These are phyloP conservation scores for Chrysosporium queenslandicum DNA, from an alignment of 2,329 filamentous ascomycete species.

Conservation along the genomic window DNA sequence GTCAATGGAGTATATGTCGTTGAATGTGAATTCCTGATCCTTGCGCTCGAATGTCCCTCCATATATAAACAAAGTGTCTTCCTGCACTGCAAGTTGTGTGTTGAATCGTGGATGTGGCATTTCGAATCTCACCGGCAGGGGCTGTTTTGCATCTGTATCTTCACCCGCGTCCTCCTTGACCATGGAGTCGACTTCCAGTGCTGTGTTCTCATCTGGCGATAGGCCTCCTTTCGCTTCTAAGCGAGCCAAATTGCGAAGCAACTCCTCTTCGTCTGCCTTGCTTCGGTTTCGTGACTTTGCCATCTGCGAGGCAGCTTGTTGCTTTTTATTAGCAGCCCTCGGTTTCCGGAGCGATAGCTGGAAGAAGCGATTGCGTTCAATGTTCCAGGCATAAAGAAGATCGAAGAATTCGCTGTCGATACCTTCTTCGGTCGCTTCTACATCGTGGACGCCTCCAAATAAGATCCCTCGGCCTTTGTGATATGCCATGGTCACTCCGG, in stretches of 20 bases:
- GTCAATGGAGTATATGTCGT: conserved; percentile 87
- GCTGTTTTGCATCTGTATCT: conserved; percentile 42
- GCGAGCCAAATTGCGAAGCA: conserved; percentile 75
- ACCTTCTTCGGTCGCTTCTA: conserved; percentile 82
- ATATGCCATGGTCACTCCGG: conserved; percentile 85
- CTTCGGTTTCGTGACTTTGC: conserved; percentile 55
- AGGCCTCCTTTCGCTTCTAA: conserved; percentile 63
- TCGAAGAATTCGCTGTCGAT: conserved; percentile 98
- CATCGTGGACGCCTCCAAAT: conserved; percentile 90
- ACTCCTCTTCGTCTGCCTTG: conserved; percentile 83
- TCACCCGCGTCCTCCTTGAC: conserved; percentile 47
- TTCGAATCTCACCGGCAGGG: conserved; percentile 62
- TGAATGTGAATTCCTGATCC: conserved; percentile 89
- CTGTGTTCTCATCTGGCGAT: conserved; percentile 36
- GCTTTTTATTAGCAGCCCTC: conserved; percentile 55
- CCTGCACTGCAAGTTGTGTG: conserved; percentile 77
- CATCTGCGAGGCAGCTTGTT: conserved; percentile 26
- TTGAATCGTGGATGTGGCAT: conserved; percentile 89
- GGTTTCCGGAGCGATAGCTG: conserved; percentile 66
- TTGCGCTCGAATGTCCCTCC: conserved; percentile 93
- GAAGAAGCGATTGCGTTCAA: conserved; percentile 93
- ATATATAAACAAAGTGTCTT: conserved; percentile 86
- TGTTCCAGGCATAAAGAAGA: conserved; percentile 80
- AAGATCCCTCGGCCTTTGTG: conserved; percentile 88
- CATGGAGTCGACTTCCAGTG: conserved; percentile 31